Percentiles rank a stretch among this genome's conserved stretches.
Evolutionary conservation across 768 basidiomycete species (phyloP).

Genomic region (Zangia roseola): DNA sequence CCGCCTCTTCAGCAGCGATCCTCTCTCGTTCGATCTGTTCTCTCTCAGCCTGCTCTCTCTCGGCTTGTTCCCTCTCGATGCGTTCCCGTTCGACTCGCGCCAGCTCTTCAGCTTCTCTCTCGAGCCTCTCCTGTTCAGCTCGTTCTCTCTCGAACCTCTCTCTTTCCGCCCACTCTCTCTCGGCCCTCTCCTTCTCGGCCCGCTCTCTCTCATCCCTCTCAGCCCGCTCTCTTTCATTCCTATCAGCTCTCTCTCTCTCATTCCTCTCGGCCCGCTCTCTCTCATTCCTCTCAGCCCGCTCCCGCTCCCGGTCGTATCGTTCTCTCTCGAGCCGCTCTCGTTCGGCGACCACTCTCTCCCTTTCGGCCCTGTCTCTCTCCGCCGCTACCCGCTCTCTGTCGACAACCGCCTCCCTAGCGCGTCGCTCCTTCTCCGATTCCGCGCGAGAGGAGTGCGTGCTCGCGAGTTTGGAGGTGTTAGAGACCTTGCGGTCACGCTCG

Average conservation of each 20-base stretch:
- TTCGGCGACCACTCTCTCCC: conserved; percentile 9
- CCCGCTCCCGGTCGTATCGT: conserved; percentile 1
- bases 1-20: conserved; percentile 5
- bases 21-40: conserved; percentile 11
- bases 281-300: conserved; percentile 2
- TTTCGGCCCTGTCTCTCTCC: conserved; percentile 14
- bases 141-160: background rate
- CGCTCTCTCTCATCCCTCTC: background rate
- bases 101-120: background rate
- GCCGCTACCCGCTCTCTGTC: conserved; percentile 13
- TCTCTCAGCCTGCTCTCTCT: background rate
- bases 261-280: conserved; percentile 3
- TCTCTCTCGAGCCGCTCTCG: conserved; percentile 8
- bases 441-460: conserved; percentile 30
- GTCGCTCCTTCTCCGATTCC: conserved; percentile 25
- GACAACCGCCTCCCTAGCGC: conserved; percentile 16
- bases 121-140: background rate
- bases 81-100: background rate
- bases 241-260: conserved; percentile 11
- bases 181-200: background rate
- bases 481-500: conserved; percentile 28
- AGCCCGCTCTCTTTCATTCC: conserved; percentile 1
- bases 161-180: background rate
- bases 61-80: background rate
- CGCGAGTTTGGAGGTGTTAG: conserved; percentile 32